Base-by-base conservation (phyloP, 1,284 basidiomycete genomes). In the Rhodotorula sp. region DNA sequence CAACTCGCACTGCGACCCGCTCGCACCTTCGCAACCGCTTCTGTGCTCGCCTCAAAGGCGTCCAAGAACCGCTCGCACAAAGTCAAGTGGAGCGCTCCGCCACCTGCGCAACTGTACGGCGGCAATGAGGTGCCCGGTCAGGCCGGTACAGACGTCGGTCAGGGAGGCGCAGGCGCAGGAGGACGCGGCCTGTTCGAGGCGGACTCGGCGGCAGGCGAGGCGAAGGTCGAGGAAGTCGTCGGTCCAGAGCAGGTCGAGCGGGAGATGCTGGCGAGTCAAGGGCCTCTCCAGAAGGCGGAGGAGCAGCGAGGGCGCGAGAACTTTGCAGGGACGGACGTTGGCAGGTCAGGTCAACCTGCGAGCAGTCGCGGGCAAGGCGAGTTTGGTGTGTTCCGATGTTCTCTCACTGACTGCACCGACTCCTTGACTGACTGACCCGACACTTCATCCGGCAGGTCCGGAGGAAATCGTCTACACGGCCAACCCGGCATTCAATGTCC, bases 381-480 rank as follows among this genome's bases (percentile, higher is more conserved):
- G n/a, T 62, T 61, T 25, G 56, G 65, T 61, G 27, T 50, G 53
- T 56, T 9, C 44, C 27, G 52, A 44, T 27, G n/a, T 49, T 61
- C 44, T 64, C 53, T 25, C 7, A 34, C 25, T 27, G 7, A 13
- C n/a, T 14, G 19, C 14, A 34, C 34, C 34, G 34, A 34, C 2
- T 5, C 8, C 2, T 57, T 14, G 42, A 17, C 44, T 46, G 57
- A 23, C 57, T 41, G n/a, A n/a, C 13, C 27, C 5, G 3, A 21
- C 27, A 25, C 16, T 60, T 7, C 25, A 48, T 23, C 34, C 34
- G 34, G 34, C 62, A 50, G 49, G 55, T 23, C 68, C 59, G 12
- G 72, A 68, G 50, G 69, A 71, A 59, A 50, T 64, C 19, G 57
- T 76, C 67, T 76, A 72, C 65, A 72, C 70, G 7, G 25, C 74